phyloP scores from a whole-genome alignment of 257 asterid genomes.

The Lavandula angustifolia region DNA sequence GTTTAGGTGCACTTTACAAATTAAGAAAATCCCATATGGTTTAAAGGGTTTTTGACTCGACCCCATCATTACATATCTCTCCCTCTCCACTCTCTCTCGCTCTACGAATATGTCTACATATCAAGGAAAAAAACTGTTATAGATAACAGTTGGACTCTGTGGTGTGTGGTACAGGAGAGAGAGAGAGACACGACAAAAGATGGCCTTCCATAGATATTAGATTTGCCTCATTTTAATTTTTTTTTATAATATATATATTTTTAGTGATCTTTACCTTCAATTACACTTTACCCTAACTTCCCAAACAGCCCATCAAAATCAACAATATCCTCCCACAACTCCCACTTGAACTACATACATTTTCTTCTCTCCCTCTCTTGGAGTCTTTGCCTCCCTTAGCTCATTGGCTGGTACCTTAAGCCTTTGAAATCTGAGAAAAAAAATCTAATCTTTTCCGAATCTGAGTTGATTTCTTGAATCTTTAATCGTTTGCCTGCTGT shows the following conservation, averaged over 20 bases:
- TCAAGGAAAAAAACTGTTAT: background rate
- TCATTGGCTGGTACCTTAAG: constrained; percentile 39
- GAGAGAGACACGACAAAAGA: constrained; percentile 21
- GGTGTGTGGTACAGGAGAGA: constrained; percentile 33
- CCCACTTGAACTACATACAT: constrained; percentile 29
- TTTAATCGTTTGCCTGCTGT: constrained; percentile 26
- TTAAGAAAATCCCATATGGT: constrained; percentile 3
- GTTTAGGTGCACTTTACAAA: background rate
- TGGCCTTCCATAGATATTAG: background rate
- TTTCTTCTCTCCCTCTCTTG: constrained; percentile 30
- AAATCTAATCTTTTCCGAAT: constrained; percentile 35
- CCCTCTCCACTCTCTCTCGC: background rate
- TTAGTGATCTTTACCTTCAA: constrained; percentile 34
- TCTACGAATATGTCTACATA: background rate
- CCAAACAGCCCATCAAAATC: constrained; percentile 43
- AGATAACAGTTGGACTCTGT: constrained; percentile 32
- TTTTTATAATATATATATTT: background rate
- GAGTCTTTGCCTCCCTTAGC: constrained; percentile 45
- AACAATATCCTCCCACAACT: constrained; percentile 40
- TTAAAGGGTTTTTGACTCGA: constrained; percentile 20
- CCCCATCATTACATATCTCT: background rate
- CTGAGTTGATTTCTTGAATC: constrained; percentile 39
- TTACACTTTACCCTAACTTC: constrained; percentile 51
- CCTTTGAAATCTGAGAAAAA: constrained; percentile 29
- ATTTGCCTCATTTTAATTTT: background rate